These are phyloP conservation scores for Telfairia occidentalis DNA, from an alignment of 331 rosid genomes.

Conservation along the genomic window DNA sequence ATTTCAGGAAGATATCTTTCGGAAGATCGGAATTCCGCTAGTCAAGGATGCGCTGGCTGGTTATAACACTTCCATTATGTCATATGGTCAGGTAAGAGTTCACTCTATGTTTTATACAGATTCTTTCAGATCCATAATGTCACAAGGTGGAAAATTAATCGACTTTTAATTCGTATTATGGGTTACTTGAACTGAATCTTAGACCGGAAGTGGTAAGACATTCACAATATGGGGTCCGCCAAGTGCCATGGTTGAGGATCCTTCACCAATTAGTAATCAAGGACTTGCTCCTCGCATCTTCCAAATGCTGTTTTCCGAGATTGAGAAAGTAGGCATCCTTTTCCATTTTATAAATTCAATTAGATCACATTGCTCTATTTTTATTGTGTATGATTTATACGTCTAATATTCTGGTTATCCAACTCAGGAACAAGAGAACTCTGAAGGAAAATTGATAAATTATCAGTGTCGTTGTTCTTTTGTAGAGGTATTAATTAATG, in stretches of 20 bases:
- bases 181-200: constrained; percentile 11
- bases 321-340: constrained; percentile 44
- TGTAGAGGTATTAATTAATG: constrained; percentile 49
- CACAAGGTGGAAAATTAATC: background rate
- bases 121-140: background rate
- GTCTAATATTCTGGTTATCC: constrained; percentile 18
- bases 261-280: constrained; percentile 43
- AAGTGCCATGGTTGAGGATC: constrained; percentile 87
- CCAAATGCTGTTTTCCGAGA: constrained; percentile 73
- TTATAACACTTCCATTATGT: constrained; percentile 69
- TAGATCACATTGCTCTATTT: background rate
- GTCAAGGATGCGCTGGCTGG: constrained; percentile 86
- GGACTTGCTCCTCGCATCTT: constrained; percentile 89
- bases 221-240: constrained; percentile 99
- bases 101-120: background rate
- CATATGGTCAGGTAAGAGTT: constrained; percentile 77
- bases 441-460: constrained; percentile 65
- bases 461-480: constrained; percentile 93
- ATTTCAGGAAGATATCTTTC: constrained; percentile 70
- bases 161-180: background rate
- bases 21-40: constrained; percentile 64
- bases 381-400: constrained; percentile 1
- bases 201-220: constrained; percentile 97
- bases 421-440: constrained; percentile 53
- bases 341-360: constrained; percentile 10